phyloP scores from a whole-genome alignment of 441 rosid species.

The Capsella rubella region DNA sequence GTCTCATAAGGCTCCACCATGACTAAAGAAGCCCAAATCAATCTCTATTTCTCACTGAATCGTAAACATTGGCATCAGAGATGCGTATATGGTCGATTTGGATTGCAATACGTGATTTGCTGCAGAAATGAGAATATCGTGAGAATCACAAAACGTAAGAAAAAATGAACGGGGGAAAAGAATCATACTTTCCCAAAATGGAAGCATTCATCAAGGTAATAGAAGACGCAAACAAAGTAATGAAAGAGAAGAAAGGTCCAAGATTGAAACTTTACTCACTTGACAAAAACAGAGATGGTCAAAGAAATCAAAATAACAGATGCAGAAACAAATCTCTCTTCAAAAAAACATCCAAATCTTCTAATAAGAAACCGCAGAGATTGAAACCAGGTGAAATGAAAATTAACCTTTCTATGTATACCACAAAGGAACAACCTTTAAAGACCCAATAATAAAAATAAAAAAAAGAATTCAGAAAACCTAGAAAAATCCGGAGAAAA shows the following conservation, averaged over 20 bases:
- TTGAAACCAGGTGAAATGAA: background rate
- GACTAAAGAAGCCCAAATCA: constrained; percentile 33
- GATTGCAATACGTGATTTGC: constrained; percentile 13
- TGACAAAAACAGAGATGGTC: constrained; percentile 38
- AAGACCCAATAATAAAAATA: background rate
- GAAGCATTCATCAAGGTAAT: background rate
- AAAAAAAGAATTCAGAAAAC: background rate
- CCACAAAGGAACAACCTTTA: constrained; percentile 25
- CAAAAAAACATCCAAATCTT: constrained; percentile 17
- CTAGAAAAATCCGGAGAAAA: constrained; percentile 40
- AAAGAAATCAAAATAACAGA: constrained; percentile 12
- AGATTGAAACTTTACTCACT: constrained; percentile 45
- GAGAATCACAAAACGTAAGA: constrained; percentile 26
- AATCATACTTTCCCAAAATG: constrained; percentile 19
- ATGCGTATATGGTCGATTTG: constrained; percentile 2
- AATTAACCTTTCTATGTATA: background rate
- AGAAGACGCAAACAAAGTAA: background rate
- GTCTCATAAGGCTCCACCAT: constrained; percentile 67
- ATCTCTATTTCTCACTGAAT: constrained; percentile 31
- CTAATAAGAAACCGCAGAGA: background rate
- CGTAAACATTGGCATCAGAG: constrained; percentile 27
- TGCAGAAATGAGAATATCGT: constrained; percentile 38
- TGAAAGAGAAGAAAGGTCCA: constrained; percentile 9
- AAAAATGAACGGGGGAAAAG: background rate
- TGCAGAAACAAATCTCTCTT: constrained; percentile 29